Evolutionary conservation across 164 flowering plant species (phyloP).

Genomic region (Akebia trifoliata): DNA sequence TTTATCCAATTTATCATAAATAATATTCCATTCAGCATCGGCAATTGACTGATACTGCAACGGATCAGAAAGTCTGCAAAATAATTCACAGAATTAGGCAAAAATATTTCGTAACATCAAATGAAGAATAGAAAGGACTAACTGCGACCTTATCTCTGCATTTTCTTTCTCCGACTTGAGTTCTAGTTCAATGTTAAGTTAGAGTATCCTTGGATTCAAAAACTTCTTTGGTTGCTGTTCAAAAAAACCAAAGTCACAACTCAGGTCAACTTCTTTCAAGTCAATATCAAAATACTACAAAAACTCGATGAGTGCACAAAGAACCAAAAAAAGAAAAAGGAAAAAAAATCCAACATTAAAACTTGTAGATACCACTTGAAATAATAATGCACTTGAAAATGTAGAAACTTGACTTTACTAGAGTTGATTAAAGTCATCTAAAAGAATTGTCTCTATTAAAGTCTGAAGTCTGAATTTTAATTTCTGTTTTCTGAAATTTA

Average conservation of each 20-base stretch:
- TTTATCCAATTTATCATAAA: constrained; percentile 95
- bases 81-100: neutral
- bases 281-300: no score
- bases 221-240: constrained; percentile 99
- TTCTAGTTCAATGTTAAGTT: constrained; percentile 87
- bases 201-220: constrained; percentile 71
- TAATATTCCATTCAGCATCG: constrained; percentile 99
- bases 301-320: no score
- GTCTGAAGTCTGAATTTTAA: no score
- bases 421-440: no score
- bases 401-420: no score
- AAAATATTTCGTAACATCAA: neutral
- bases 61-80: constrained; percentile 84
- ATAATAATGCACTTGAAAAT: no score
- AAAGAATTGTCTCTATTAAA: no score
- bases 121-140: neutral
- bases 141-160: constrained; percentile 87
- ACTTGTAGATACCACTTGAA: no score
- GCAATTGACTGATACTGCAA: constrained; percentile 95
- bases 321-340: no score
- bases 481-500: no score
- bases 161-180: constrained; percentile 99
- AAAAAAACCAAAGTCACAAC: constrained; percentile 94
- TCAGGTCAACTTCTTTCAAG: constrained; percentile 73
- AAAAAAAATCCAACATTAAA: no score